Base-by-base conservation (phyloP, 345 rosid species). In the Leavenworthia alabamica region DNA sequence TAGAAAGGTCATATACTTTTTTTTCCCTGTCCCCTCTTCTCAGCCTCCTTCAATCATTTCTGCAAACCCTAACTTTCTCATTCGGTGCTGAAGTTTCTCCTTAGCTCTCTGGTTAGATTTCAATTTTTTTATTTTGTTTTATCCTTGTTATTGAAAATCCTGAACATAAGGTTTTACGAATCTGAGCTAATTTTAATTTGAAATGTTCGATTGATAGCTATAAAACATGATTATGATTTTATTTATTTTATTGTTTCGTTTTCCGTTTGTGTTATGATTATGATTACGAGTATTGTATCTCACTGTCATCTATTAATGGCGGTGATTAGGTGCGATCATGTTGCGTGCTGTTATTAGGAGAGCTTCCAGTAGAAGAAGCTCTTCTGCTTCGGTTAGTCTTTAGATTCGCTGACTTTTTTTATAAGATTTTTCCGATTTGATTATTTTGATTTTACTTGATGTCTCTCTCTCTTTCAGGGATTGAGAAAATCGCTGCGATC, bases 281-380 rank as follows among this genome's bases (percentile, higher is more conserved):
- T n/a, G n/a, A n/a, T n/a, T n/a, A n/a, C n/a, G n/a, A n/a, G n/a
- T n/a, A n/a, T n/a, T n/a, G n/a, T n/a, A n/a, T n/a, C n/a, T n/a
- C n/a, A n/a, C n/a, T n/a, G n/a, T n/a, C n/a, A n/a, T n/a, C n/a
- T n/a, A n/a, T n/a, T n/a, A n/a, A n/a, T n/a, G n/a, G n/a, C n/a
- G 12, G 19, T 15, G 64, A 56, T 56, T 43, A 10, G 7, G 56
- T 65, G 70, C 75, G 56, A 72, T 58, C 73, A 82, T 79, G 83
- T 55, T 77, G 67, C 77, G 82, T 35, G 76, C 78, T 59, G 48
- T 75, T 27, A 45, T 76, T 41, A 68, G 80, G 67, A 73, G 74
- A 57, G 82, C 72, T 39, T 50, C 67, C 11, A 43, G 28, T 64
- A n/a, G n/a, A n/a, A 75, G 83, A 67, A 65, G 83, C 77, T 77